Evolutionary conservation across 371 early-diverging fungal species (phyloP).

Genomic region (Rhizopus sp.): DNA sequence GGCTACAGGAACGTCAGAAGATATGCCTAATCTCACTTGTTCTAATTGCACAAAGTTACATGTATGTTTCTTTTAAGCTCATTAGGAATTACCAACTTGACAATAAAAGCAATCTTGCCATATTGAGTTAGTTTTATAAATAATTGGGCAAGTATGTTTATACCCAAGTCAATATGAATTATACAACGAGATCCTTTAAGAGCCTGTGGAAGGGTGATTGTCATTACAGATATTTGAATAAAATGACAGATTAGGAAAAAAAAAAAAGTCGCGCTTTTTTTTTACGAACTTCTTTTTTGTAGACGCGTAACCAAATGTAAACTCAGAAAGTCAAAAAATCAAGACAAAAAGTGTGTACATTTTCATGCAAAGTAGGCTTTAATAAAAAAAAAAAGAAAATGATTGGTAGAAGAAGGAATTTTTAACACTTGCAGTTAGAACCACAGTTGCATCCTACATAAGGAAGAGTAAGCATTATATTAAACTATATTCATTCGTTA

Average conservation of each 20-base stretch:
- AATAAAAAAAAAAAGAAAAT: too few species aligned
- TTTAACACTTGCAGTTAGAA: slow-evolving; percentile 12
- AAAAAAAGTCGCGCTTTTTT: too few species aligned
- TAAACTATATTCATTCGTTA: not conserved
- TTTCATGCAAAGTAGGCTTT: too few species aligned
- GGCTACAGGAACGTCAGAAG: slow-evolving; percentile 71
- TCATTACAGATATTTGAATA: too few species aligned
- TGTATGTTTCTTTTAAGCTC: not conserved
- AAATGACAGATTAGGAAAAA: too few species aligned
- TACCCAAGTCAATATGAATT: slow-evolving; percentile 65
- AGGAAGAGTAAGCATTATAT: not conserved
- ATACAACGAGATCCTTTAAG: slow-evolving; percentile 60
- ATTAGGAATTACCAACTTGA: slow-evolving; percentile 60
- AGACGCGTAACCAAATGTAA: too few species aligned
- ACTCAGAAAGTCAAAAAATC: too few species aligned
- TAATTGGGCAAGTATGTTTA: not conserved
- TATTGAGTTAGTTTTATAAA: slow-evolving; percentile 7
- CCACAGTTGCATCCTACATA: slow-evolving; percentile 13
- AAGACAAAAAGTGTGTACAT: too few species aligned
- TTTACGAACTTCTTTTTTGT: too few species aligned
- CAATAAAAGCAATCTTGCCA: slow-evolving; percentile 72
- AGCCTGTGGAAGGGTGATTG: slow-evolving; percentile 37
- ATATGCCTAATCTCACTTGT: slow-evolving; percentile 71
- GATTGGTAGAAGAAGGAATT: too few species aligned
- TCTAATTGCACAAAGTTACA: slow-evolving; percentile 43